Evolutionary conservation across 1,284 basidiomycete genomes (phyloP).

Genomic region (Lignosus rhinocerotis): DNA sequence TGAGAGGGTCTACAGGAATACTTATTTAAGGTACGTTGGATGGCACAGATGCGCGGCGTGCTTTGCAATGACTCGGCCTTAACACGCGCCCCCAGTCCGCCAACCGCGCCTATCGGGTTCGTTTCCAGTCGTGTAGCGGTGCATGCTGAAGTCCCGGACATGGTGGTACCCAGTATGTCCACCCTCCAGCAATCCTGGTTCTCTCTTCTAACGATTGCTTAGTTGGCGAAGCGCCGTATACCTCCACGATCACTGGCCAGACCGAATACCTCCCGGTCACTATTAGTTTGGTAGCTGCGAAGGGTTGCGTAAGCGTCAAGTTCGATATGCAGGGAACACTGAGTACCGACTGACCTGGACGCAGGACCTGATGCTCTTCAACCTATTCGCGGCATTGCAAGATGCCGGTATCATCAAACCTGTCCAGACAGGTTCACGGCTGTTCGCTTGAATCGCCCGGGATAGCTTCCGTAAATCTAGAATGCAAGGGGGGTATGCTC

Average conservation of each 20-base stretch:
- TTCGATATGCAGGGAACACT: not conserved
- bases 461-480: too few relatives aligned
- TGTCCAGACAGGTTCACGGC: slow-evolving; percentile 30
- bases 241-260: slow-evolving; percentile 40
- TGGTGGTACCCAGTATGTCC: slow-evolving; percentile 39
- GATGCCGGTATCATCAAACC: slow-evolving; percentile 34
- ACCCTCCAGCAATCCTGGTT: too few relatives aligned
- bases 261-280: slow-evolving; percentile 43
- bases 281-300: slow-evolving; percentile 38
- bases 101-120: slow-evolving; percentile 33
- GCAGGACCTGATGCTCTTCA: slow-evolving; percentile 42
- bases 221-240: slow-evolving; percentile 42
- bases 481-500: too few relatives aligned
- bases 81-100: slow-evolving; percentile 26
- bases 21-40: slow-evolving; percentile 27
- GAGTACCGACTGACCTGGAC: not conserved
- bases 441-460: not conserved
- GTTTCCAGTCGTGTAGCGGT: slow-evolving; percentile 32
- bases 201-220: too few relatives aligned
- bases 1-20: slow-evolving; percentile 29
- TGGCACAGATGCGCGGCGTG: not conserved
- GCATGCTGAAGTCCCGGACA: slow-evolving; percentile 37
- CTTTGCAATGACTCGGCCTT: slow-evolving; percentile 4
- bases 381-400: slow-evolving; percentile 37
- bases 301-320: slow-evolving; percentile 35